phyloP scores from a whole-genome alignment of 2,329 filamentous ascomycete species.

The Monilinia laxa region DNA sequence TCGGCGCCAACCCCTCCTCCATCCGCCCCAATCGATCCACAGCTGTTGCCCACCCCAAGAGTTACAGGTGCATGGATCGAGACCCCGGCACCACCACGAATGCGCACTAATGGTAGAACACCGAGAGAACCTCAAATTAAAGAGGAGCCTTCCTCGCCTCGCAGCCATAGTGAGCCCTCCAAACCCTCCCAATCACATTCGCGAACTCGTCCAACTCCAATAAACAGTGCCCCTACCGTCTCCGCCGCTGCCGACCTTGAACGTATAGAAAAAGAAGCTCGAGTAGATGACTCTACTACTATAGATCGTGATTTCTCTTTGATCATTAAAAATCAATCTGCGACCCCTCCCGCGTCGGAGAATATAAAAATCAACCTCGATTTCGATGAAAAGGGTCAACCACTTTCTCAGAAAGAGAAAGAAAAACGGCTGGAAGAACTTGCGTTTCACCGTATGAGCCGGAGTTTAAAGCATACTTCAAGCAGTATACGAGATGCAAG shows the following conservation, averaged over 20 bases:
- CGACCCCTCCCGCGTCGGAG: constrained; percentile 12
- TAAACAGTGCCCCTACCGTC: constrained; percentile 32
- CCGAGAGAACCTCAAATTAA: constrained; percentile 15
- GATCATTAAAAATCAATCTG: constrained; percentile 3
- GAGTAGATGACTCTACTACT: constrained; percentile 38
- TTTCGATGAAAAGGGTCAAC: constrained; percentile 30
- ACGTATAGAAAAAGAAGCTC: constrained; percentile 34
- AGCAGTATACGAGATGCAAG: constrained; percentile 55
- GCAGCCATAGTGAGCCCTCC: constrained; percentile 10
- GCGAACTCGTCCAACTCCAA: constrained; percentile 24
- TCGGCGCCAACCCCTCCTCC: constrained; percentile 28
- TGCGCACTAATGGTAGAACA: constrained; percentile 6
- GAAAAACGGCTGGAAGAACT: constrained; percentile 43
- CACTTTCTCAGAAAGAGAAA: constrained; percentile 37
- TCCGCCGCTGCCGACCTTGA: constrained; percentile 36
- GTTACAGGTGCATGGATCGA: constrained; percentile 40
- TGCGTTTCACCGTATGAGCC: constrained; percentile 52
- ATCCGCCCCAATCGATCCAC: constrained; percentile 27
- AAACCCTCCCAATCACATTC: constrained; percentile 11
- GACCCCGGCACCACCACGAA: constrained; percentile 38
- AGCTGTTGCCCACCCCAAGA: constrained; percentile 36
- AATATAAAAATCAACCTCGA: constrained; percentile 26
- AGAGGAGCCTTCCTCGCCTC: constrained; percentile 13
- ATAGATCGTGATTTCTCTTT: constrained; percentile 27
- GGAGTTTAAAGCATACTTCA: constrained; percentile 52